phyloP scores from a whole-genome alignment of 768 basidiomycete genomes.

The Suillus plorans region DNA sequence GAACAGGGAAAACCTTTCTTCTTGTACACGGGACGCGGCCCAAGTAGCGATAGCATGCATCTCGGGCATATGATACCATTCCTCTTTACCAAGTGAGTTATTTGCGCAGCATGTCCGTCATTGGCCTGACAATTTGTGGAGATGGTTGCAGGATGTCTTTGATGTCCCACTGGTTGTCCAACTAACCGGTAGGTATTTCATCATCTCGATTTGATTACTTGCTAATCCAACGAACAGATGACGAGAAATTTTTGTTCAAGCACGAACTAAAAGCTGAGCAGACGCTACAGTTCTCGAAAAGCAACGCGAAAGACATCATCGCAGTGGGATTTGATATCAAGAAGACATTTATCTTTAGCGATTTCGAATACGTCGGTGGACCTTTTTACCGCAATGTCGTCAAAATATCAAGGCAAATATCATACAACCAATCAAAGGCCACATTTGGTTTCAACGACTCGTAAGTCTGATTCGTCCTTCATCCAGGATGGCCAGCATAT shows the following conservation, averaged over 20 bases:
- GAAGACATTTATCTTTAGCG: constrained; percentile 96
- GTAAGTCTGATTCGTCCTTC: constrained; percentile 47
- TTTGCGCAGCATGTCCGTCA: not conserved
- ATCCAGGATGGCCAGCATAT: not conserved
- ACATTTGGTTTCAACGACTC: constrained; percentile 97
- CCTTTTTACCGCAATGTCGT: constrained; percentile 94
- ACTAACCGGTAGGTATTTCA: constrained; percentile 68
- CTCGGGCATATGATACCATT: constrained; percentile 98
- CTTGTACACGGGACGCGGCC: constrained; percentile 96
- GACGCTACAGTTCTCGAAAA: constrained; percentile 73
- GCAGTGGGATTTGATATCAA: constrained; percentile 90
- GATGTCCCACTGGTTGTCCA: constrained; percentile 93
- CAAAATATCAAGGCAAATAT: constrained; percentile 89
- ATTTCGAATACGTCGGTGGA: constrained; percentile 88
- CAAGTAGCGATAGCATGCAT: constrained; percentile 96
- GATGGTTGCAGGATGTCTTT: constrained; percentile 97
- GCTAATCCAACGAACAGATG: constrained; percentile 53
- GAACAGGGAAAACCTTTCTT: constrained; percentile 98
- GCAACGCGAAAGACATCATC: constrained; percentile 95
- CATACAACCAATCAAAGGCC: constrained; percentile 89
- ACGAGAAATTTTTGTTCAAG: constrained; percentile 99
- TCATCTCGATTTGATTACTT: not conserved
- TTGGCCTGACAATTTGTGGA: constrained; percentile 30
- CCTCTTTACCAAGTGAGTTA: constrained; percentile 87
- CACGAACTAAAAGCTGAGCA: constrained; percentile 90